phyloP scores from a whole-genome alignment of 2,329 filamentous ascomycete species.

The Trichoderma endophyticum region DNA sequence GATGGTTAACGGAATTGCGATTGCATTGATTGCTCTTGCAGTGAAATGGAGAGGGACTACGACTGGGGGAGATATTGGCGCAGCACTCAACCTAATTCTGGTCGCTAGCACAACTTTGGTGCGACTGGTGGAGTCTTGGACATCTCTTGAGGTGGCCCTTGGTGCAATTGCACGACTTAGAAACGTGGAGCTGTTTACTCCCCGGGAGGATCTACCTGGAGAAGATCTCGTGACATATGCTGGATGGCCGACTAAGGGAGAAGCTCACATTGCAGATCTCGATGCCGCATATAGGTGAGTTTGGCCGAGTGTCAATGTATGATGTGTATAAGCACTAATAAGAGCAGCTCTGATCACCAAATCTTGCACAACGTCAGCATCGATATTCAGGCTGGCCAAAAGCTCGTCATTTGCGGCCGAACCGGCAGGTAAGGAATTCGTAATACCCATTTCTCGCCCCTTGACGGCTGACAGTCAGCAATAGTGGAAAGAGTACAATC shows the following conservation, averaged over 20 bases:
- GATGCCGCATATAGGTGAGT: constrained; percentile 23
- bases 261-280: constrained; percentile 19
- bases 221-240: constrained; percentile 12
- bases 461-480: background rate
- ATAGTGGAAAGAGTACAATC: constrained; percentile 27
- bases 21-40: constrained; percentile 35
- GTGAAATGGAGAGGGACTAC: constrained; percentile 26
- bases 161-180: constrained; percentile 25
- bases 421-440: constrained; percentile 25
- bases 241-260: constrained; percentile 24
- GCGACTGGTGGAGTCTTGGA: constrained; percentile 24
- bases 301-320: rapidly evolving
- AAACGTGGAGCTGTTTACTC: constrained; percentile 21
- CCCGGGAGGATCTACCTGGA: constrained; percentile 18
- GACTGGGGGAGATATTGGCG: constrained; percentile 23
- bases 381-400: constrained; percentile 21
- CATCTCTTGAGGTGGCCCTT: constrained; percentile 25
- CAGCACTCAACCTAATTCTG: constrained; percentile 27
- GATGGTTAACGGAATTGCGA: constrained; percentile 36
- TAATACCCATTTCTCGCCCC: background rate
- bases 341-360: constrained; percentile 10
- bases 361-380: constrained; percentile 23
- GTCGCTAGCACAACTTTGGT: constrained; percentile 25
- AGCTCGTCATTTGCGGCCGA: constrained; percentile 26
- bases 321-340: background rate